A percentile compares a stretch with the other conserved stretches of the same genome.
These are phyloP conservation scores for Alternaria brassicicola DNA, from an alignment of 2,329 filamentous ascomycete species.

Conservation along the genomic window DNA sequence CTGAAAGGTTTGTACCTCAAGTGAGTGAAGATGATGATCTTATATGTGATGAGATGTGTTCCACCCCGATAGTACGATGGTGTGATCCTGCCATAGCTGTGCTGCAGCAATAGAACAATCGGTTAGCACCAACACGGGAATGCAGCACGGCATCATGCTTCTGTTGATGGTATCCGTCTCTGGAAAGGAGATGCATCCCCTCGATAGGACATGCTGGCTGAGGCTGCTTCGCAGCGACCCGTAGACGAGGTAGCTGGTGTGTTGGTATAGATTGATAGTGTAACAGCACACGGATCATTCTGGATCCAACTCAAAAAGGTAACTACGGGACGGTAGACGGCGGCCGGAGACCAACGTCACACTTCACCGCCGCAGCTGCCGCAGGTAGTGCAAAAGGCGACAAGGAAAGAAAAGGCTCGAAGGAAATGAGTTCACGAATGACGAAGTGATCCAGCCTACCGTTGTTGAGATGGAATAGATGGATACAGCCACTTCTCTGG, in stretches of 20 bases:
- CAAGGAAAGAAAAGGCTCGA: slow-evolving; percentile 3
- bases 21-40: background rate
- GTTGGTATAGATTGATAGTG: slow-evolving; percentile 7
- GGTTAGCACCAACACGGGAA: slow-evolving; percentile 20
- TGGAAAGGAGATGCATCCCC: background rate
- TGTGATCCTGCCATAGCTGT: slow-evolving; percentile 3
- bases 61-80: slow-evolving; percentile 6
- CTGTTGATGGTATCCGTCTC: slow-evolving; percentile 5
- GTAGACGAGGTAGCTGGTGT: background rate
- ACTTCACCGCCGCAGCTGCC: slow-evolving; percentile 20
- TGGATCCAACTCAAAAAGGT: slow-evolving; percentile 6
- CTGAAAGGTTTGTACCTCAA: slow-evolving; percentile 5
- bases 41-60: slow-evolving; percentile 21
- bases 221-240: background rate
- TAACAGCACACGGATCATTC: slow-evolving; percentile 9
- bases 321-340: slow-evolving; percentile 12
- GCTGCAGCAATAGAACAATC: slow-evolving; percentile 10
- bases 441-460: slow-evolving; percentile 13
- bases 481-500: slow-evolving; percentile 10
- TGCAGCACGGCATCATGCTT: slow-evolving; percentile 32
- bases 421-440: slow-evolving; percentile 8
- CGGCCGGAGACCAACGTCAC: slow-evolving; percentile 15
- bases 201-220: background rate
- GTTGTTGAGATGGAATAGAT: slow-evolving; percentile 11
- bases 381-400: slow-evolving; percentile 24